Evolutionary conservation across 768 basidiomycete species (phyloP), one percentile per base, ranked within the genome.

Genomic region (Fomitopsis pulvina): DNA sequence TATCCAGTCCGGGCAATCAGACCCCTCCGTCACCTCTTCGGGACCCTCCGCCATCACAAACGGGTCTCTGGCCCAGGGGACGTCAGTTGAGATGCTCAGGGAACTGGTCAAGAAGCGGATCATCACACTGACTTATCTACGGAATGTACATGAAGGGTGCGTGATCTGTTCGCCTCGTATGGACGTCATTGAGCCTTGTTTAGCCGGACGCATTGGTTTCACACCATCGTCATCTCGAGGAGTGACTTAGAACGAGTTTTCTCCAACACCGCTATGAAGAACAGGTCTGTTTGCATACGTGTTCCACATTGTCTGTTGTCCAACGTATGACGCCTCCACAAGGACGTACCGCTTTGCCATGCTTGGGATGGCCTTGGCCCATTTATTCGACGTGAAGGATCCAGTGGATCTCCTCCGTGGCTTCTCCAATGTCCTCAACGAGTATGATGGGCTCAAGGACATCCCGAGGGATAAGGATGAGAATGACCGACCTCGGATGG

Each of bases 161-260:
- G 83, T 75, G 44, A 46, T 41, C 25, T 48, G 22, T 3, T 28
- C 5, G 14, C 7, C 7, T 39, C 7, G 41, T 34, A 38, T 7
- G 21, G 28, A 28, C 18, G 50, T 41, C 47, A 40, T 55, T 26
- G 28, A 18, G 32, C 34, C 2, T 39, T 51, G 8, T 27, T 24
- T 61, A 92, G 90, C 47, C 82, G 81, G 48, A 83, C 81, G 54
- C 84, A 90, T 62, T 92, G 90, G 90, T 89, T 89, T 60, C 87
- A 91, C 63, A 93, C 92, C 11, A 82, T 93, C 57, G 75, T 87
- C 60, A 78, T 93, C 59, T 81, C 85, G 48, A 79, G 78, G 42
- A 59, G 70, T 16, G 92, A 92, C 47, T 78, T 93, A 3, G 84
- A 88, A 50, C 78, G 73, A 44, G 79, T 78, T 48, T 93, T 92